Evolutionary conservation across 345 rosid species (phyloP), one percentile per base, ranked within the genome.

Genomic region (Pistacia atlantica): DNA sequence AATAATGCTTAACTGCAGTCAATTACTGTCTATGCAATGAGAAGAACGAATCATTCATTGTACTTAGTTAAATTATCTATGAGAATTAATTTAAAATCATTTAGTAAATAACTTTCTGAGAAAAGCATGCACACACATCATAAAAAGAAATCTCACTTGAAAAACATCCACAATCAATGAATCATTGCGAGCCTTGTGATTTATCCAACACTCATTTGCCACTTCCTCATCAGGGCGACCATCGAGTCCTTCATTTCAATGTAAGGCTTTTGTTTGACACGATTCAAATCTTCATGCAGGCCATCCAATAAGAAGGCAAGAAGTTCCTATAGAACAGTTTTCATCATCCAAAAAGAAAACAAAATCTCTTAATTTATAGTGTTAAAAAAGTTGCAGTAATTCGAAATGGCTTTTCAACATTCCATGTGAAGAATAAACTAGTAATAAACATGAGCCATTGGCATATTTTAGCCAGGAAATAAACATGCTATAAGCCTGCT

Each of bases 81-180:
- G 28, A 20, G 70, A 65, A 45, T 64, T 56, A n/a, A 31, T 59
- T 52, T n/a, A 33, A 31, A 69, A 49, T 6, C 67, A 48, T 33
- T 17, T 18, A 3, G 12, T 33, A 62, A 20, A 37, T 3, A 46
- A 5, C 46, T 2, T 51, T 68, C 22, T 60, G 52, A 16, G 28
- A 20, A 69, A 56, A 69, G 49, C 67, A 77, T 25, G 17, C 48
- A 69, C 35, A 75, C 35, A 80, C 68, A 37, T 72, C 46, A 61
- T 16, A 69, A 71, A 52, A 79, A 37, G 51, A 67, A 60, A 65
- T 35, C 87, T 80, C 79, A 95, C 98, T 82, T 93, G 99, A 81
- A 92, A 95, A 79, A 92, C 92, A 83, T 95, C 98, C 79, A 95
- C 99, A 75, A 95, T 93, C 78, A 95, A 85, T n/a, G 99, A 95